Evolutionary conservation across 495 filamentous ascomycete species (phyloP), one percentile per base, ranked within the genome.

Genomic region (Daldinia concentrica): DNA sequence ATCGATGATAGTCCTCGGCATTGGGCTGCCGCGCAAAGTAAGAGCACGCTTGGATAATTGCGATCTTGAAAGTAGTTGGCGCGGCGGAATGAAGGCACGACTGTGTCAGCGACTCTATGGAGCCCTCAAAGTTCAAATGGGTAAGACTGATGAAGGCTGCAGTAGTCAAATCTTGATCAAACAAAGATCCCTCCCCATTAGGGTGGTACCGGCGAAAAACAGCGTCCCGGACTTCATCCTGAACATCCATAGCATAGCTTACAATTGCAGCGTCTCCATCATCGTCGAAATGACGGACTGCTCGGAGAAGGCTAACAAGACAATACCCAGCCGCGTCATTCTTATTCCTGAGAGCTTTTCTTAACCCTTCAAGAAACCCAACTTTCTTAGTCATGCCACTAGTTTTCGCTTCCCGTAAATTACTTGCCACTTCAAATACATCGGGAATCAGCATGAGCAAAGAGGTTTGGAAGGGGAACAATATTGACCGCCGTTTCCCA

Each of bases 231-330:
- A 90, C 81, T 76, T 90, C 88, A 65, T 90, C 87, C 72, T 89
- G 88, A 19, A 90, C 84, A 71, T 90, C 88, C 73, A 89, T 81
- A 11, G 88, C 88, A 72, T 89, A 90, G 71, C 86, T 88, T 62
- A 89, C 76, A 62, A 90, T 79, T 0, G 87, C 88, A 24, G 84
- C 84, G 62, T 90, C 88, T 61, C 82, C 85, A 43, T 90, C 86
- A 8, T 83, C 79, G 26, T 84, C 78, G 60, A 90, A 90, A 71
- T 90, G 85, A 27, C 86, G 81, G 4, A 88, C 88, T 9, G 83
- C 87, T 6, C 87, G 82, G 29, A 89, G 84, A 57, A 90, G 79
- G 36, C 82, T 81, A 26, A 89, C 84, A 14, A 90, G 79, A 64
- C 88, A 90, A 59, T 86, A 87, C n/a, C 85, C 85, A 2, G 88